phyloP scores from a whole-genome alignment of 768 basidiomycete species.

The Mycena galopus region DNA sequence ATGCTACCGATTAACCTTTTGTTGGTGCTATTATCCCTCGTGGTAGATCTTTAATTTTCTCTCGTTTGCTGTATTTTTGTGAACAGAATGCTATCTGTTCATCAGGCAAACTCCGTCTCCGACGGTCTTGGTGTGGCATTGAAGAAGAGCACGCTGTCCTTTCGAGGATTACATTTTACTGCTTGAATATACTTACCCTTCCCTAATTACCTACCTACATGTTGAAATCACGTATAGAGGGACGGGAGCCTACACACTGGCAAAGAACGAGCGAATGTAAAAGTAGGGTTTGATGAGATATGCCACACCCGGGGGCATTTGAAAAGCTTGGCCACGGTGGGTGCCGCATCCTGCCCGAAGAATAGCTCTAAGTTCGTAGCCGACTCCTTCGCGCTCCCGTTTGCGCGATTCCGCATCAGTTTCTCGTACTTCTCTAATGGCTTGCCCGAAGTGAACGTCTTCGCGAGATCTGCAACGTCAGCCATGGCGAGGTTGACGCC shows the following conservation, averaged over 20 bases:
- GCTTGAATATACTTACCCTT: too few relatives aligned
- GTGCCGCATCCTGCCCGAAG: slow-evolving; percentile 23
- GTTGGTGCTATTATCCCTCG: too few relatives aligned
- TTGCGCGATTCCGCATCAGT: slow-evolving; percentile 27
- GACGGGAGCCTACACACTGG: neutral
- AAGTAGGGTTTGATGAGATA: slow-evolving; percentile 11
- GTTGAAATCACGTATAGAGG: too few relatives aligned
- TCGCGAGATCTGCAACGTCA: slow-evolving; percentile 39
- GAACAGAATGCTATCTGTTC: too few relatives aligned
- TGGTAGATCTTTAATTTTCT: too few relatives aligned
- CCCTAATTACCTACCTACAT: too few relatives aligned
- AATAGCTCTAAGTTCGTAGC: slow-evolving; percentile 20
- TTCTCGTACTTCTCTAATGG: slow-evolving; percentile 27
- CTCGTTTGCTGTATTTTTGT: too few relatives aligned
- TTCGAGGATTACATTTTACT: too few relatives aligned
- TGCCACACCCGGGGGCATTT: neutral
- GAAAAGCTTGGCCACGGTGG: slow-evolving; percentile 3
- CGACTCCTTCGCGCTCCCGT: slow-evolving; percentile 17
- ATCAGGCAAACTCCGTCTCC: too few relatives aligned
- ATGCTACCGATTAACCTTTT: too few relatives aligned
- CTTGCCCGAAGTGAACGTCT: slow-evolving; percentile 14
- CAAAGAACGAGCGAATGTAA: slow-evolving; percentile 13
- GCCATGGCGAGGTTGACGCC: slow-evolving; percentile 53
- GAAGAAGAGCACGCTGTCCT: too few relatives aligned
- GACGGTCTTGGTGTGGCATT: too few relatives aligned